Percentiles rank a stretch among this genome's conserved stretches.
Conservation (phyloP, 2,329 filamentous ascomycete species). For the Pseudocercospora fuligena region DNA sequence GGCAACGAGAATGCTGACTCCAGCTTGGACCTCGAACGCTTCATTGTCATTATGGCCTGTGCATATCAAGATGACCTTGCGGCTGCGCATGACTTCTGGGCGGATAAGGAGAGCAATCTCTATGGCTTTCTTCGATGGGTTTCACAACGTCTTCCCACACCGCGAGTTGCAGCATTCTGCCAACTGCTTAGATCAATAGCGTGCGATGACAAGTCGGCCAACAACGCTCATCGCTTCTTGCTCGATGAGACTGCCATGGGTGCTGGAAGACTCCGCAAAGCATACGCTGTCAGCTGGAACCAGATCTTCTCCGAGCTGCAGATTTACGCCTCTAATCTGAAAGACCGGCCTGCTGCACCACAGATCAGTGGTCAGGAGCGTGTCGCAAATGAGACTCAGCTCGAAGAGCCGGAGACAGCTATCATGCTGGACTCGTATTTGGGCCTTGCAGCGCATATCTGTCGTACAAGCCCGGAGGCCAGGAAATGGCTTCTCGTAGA, state of each 20-base stretch:
- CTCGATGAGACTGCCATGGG: slow-evolving; percentile 74
- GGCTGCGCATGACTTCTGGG: slow-evolving; percentile 87
- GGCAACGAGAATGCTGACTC: slow-evolving; percentile 41
- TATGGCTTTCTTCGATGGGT: slow-evolving; percentile 97
- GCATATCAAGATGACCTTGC: slow-evolving; percentile 85
- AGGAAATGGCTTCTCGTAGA: slow-evolving; percentile 74
- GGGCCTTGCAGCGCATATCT: slow-evolving; percentile 81
- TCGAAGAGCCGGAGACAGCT: slow-evolving; percentile 90
- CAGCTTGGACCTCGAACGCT: slow-evolving; percentile 74
- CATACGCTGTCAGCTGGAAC: slow-evolving; percentile 85
- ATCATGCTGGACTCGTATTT: slow-evolving; percentile 97
- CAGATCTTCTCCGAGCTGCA: slow-evolving; percentile 91
- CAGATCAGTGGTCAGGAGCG: slow-evolving; percentile 57
- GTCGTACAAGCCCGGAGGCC: slow-evolving; percentile 72
- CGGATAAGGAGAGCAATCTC: slow-evolving; percentile 87
- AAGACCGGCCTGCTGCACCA: slow-evolving; percentile 67
- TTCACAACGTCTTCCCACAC: slow-evolving; percentile 91
- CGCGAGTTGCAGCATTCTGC: slow-evolving; percentile 94
- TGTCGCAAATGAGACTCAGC: slow-evolving; percentile 24
- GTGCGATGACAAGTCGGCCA: slow-evolving; percentile 79
- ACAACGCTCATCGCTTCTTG: slow-evolving; percentile 84
- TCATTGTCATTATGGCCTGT: slow-evolving; percentile 90
- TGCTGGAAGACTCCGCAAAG: slow-evolving; percentile 72
- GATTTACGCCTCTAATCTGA: slow-evolving; percentile 79
- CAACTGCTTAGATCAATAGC: slow-evolving; percentile 93